A percentile compares a stretch with the other conserved stretches of the same genome.
Conservation (phyloP, 331 rosid species). For the Acacia pycnantha region DNA sequence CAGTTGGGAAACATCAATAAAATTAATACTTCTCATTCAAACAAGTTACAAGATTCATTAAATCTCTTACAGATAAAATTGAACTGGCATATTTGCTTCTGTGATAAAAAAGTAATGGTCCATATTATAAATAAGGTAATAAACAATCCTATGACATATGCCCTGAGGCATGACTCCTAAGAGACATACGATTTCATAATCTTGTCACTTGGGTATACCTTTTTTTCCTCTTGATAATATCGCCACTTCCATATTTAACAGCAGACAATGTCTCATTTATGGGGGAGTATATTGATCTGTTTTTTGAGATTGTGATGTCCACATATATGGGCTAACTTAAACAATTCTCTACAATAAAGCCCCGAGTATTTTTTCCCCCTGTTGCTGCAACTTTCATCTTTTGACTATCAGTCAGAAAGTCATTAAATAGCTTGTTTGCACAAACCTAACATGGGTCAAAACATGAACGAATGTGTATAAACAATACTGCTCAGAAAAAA, state of each 20-base stretch:
- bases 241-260: not conserved
- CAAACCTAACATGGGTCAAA: not conserved
- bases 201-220: not conserved
- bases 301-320: not conserved
- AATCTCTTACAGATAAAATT: slow-evolving; percentile 8
- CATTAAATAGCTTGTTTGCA: slow-evolving; percentile 14
- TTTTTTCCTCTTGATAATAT: not conserved
- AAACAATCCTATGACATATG: not conserved
- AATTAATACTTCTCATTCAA: not conserved
- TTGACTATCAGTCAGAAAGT: not conserved
- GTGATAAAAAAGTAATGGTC: not conserved
- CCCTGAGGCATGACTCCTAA: not conserved
- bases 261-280: not conserved
- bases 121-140: not conserved
- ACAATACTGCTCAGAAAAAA: not conserved
- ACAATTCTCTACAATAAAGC: not conserved
- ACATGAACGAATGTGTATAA: not conserved
- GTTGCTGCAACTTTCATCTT: slow-evolving; percentile 10
- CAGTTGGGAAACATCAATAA: slow-evolving; percentile 27
- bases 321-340: not conserved
- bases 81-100: not conserved
- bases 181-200: not conserved
- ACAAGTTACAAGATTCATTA: not conserved
- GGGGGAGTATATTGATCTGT: not conserved
- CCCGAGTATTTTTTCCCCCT: not conserved